A percentile compares a stretch with the other conserved stretches of the same genome.
Evolutionary conservation across 2,329 filamentous ascomycete species (phyloP).

Genomic region (Aspergillus ochraceoroseus): DNA sequence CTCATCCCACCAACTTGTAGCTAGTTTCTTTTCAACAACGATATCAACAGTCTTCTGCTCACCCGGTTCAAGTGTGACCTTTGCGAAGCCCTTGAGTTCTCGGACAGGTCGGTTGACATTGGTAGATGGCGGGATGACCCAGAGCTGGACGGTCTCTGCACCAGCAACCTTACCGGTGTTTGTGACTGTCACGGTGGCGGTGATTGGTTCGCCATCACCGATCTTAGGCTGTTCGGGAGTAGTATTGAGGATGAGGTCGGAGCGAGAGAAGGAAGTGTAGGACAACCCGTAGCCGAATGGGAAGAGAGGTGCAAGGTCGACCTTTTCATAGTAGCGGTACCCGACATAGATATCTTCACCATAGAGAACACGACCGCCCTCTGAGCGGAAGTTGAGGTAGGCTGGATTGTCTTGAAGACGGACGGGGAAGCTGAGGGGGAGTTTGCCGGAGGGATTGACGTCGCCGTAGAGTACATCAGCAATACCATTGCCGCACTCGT

Average conservation of each 20-base stretch:
- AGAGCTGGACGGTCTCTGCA: constrained; percentile 54
- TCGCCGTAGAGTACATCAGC: constrained; percentile 72
- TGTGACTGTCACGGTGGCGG: constrained; percentile 45
- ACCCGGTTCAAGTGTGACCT: constrained; percentile 58
- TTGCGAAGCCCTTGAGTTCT: constrained; percentile 62
- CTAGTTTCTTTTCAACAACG: constrained; percentile 57
- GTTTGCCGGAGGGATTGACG: constrained; percentile 68
- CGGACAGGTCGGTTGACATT: constrained; percentile 55
- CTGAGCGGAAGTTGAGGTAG: constrained; percentile 67
- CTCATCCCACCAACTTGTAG: constrained; percentile 67
- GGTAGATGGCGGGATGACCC: constrained; percentile 45
- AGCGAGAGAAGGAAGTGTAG: constrained; percentile 65
- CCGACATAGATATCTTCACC: constrained; percentile 77
- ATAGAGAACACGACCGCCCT: constrained; percentile 67
- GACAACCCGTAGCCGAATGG: constrained; percentile 75
- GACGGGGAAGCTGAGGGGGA: constrained; percentile 68
- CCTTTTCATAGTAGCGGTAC: constrained; percentile 73
- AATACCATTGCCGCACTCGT: constrained; percentile 76
- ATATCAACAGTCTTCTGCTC: constrained; percentile 57
- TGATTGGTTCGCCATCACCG: constrained; percentile 45
- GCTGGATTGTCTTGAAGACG: constrained; percentile 66
- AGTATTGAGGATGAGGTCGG: constrained; percentile 41
- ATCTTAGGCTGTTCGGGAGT: constrained; percentile 34
- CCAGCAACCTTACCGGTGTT: constrained; percentile 53
- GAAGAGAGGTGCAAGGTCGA: constrained; percentile 62